Percentiles rank a stretch among this genome's conserved stretches.
Evolutionary conservation across 2,329 filamentous ascomycete species (phyloP).

Genomic region (Monosporascus sp.): DNA sequence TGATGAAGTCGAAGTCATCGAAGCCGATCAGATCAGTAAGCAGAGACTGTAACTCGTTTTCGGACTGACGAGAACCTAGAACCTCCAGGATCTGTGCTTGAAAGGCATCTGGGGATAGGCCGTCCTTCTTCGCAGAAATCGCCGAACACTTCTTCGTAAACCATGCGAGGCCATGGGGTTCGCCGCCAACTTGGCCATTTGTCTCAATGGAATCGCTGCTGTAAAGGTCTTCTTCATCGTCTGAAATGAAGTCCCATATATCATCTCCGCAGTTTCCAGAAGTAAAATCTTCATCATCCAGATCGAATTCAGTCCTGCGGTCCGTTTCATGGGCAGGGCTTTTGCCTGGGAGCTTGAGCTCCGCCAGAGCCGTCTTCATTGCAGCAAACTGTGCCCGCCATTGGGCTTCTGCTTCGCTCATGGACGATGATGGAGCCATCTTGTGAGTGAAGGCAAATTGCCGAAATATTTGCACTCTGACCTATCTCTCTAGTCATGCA

Average conservation of each 20-base stretch:
- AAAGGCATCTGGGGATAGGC: constrained; percentile 64
- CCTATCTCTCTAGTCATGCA: too few relatives aligned
- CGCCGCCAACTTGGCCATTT: constrained; percentile 20
- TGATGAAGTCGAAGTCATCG: constrained; percentile 88
- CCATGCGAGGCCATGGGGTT: constrained; percentile 60
- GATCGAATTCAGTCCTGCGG: constrained; percentile 56
- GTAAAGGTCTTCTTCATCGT: constrained; percentile 59
- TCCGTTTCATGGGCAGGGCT: constrained; percentile 36
- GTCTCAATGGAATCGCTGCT: constrained; percentile 59
- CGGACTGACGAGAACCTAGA: constrained; percentile 59
- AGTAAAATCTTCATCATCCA: constrained; percentile 53
- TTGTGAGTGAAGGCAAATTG: not conserved
- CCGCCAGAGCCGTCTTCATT: constrained; percentile 81
- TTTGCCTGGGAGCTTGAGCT: constrained; percentile 50
- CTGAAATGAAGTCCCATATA: constrained; percentile 88
- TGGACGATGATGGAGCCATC: constrained; percentile 16
- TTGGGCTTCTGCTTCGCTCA: constrained; percentile 45
- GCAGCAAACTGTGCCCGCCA: constrained; percentile 82
- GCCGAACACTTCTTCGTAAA: constrained; percentile 60
- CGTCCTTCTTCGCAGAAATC: constrained; percentile 61
- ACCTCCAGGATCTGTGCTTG: constrained; percentile 72
- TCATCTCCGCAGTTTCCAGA: constrained; percentile 66
- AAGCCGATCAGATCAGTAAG: constrained; percentile 89
- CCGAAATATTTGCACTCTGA: too few relatives aligned
- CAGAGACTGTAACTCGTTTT: constrained; percentile 86